Conservation (phyloP, 2,329 filamentous ascomycete species). For the Penicillium griseofulvum region DNA sequence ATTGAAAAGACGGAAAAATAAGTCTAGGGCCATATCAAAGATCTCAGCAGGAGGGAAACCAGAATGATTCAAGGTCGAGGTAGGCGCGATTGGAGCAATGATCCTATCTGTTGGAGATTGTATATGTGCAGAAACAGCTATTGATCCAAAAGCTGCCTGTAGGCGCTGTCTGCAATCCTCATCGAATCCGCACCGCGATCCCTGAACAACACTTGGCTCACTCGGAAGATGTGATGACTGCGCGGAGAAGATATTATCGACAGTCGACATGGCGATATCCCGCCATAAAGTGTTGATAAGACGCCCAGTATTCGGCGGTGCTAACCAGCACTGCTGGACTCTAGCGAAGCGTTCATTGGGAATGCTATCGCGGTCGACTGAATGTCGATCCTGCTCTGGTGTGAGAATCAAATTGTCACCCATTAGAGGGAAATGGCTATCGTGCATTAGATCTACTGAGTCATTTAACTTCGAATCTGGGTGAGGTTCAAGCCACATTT, state of each 20-base stretch:
- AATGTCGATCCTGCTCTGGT: slow-evolving; percentile 25
- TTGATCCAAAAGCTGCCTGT: slow-evolving; percentile 36
- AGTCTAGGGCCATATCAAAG: slow-evolving; percentile 53
- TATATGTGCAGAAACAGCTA: slow-evolving; percentile 16
- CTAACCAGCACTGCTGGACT: slow-evolving; percentile 45
- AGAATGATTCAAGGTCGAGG: slow-evolving; percentile 25
- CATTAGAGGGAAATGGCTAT: slow-evolving; percentile 24
- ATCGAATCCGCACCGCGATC: slow-evolving; percentile 40
- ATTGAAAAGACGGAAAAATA: slow-evolving; percentile 55
- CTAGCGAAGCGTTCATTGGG: slow-evolving; percentile 44
- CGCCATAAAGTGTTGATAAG: slow-evolving; percentile 45
- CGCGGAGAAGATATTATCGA: slow-evolving; percentile 43
- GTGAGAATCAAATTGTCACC: slow-evolving; percentile 22
- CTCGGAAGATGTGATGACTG: slow-evolving; percentile 20
- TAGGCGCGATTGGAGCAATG: slow-evolving; percentile 21
- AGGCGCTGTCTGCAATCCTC: slow-evolving; percentile 44
- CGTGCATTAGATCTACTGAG: slow-evolving; percentile 30
- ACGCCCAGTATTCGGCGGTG: slow-evolving; percentile 38
- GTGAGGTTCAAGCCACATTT: slow-evolving; percentile 39
- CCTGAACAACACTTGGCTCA: slow-evolving; percentile 26
- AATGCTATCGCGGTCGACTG: slow-evolving; percentile 28
- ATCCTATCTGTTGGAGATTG: slow-evolving; percentile 18
- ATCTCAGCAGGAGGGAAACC: slow-evolving; percentile 53
- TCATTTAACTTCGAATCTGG: slow-evolving; percentile 30
- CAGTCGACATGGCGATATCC: slow-evolving; percentile 35